Evolutionary conservation across 2,329 filamentous ascomycete species (phyloP), one percentile per base, ranked within the genome.

Genomic region (Colletotrichum melonis): DNA sequence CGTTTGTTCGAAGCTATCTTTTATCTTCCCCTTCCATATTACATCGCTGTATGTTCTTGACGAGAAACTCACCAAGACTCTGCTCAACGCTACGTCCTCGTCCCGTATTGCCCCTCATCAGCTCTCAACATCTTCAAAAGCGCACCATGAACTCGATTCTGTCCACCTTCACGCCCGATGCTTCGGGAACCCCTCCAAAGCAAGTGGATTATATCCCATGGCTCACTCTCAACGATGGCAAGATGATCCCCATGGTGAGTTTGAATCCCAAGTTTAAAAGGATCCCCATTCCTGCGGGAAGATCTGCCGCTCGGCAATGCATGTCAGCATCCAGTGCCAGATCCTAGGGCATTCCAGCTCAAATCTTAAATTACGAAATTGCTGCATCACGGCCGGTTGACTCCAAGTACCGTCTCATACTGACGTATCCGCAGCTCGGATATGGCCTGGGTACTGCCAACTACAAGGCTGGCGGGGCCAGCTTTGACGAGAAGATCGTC

Each of bases 141-240:
- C 69, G 12, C 72, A 80, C 67, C 4, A 87, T 88, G 85, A 82
- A 85, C 76, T 87, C 86, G 6, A 82, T 82, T 64, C 79, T 81
- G 8, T 78, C 83, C 14, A 76, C 80, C 28, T 85, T 81, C 78
- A 80, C 81, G 66, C 82, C 84, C 26, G 80, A 84, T 74, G 81
- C 83, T 26, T 82, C 82, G 58, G 83, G 82, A n/a, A 75, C 76
- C 6, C 69, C 79, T n/a, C 82, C 84, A 14, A 85, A 86, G 79
- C 84, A 86, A 77, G 72, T 78, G 12, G 77, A 78, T 1, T 81
- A 82, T 64, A 80, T 92, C 52, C 91, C 91, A 1, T 85, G 82
- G 67, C 81, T 95, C 67, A 93, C 92, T 83, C 86, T 95, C 69
- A 94, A 93, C 76, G 92, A 95, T 84, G 93, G 92, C 74, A 89